phyloP scores from a whole-genome alignment of 345 rosid genomes.

The Noccaea bulbosa region DNA sequence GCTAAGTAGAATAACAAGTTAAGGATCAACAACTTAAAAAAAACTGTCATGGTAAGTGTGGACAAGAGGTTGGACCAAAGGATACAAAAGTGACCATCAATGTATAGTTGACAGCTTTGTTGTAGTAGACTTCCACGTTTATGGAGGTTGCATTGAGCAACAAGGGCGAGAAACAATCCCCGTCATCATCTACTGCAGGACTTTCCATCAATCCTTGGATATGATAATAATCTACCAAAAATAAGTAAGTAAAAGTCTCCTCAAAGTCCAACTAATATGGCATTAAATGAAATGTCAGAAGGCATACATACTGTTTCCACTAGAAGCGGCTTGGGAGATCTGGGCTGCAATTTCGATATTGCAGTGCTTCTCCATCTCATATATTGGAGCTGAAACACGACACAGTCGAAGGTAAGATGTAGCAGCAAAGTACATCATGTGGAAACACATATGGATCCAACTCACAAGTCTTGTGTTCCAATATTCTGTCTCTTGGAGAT shows the following conservation, averaged over 20 bases:
- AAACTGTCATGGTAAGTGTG: neutral
- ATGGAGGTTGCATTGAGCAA: constrained; percentile 88
- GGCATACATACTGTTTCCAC: constrained; percentile 40
- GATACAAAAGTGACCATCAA: constrained; percentile 99
- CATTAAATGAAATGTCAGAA: neutral
- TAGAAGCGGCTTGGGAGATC: constrained; percentile 60
- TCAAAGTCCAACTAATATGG: constrained; percentile 8
- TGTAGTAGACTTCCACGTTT: constrained; percentile 91
- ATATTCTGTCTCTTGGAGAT: constrained; percentile 73
- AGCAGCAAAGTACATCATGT: constrained; percentile 9
- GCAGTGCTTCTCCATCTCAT: constrained; percentile 97
- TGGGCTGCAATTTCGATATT: constrained; percentile 95
- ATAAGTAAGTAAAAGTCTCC: constrained; percentile 19
- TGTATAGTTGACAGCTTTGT: constrained; percentile 98
- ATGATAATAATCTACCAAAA: constrained; percentile 69
- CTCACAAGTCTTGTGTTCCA: constrained; percentile 82
- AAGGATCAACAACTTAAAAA: constrained; percentile 58
- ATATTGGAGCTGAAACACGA: constrained; percentile 70
- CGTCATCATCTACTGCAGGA: constrained; percentile 90
- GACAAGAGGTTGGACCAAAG: constrained; percentile 46
- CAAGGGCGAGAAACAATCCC: constrained; percentile 88
- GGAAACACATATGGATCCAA: constrained; percentile 12
- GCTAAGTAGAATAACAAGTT: constrained; percentile 54
- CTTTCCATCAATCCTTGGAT: constrained; percentile 95
- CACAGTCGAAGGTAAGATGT: constrained; percentile 32